Evolutionary conservation across 345 rosid species (phyloP).

Genomic region (Adansonia digitata): DNA sequence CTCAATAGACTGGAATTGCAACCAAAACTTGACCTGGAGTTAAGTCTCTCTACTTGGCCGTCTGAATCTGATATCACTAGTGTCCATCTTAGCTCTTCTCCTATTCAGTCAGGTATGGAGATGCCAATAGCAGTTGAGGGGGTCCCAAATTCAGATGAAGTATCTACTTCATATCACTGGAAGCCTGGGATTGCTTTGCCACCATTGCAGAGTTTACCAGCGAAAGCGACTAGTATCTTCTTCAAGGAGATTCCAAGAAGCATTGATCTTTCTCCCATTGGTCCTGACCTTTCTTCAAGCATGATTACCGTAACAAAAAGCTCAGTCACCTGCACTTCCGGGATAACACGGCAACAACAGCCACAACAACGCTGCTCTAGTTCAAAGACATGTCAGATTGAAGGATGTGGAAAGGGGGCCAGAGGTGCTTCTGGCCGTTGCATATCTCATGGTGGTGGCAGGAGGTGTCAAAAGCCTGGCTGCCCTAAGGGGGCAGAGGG

Average conservation of each 20-base stretch:
- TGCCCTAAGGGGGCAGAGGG: conserved; percentile 99
- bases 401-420: conserved; percentile 97
- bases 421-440: conserved; percentile 98
- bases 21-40: conserved; percentile 63
- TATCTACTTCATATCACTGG: conserved; percentile 40
- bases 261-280: conserved; percentile 26
- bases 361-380: conserved; percentile 46
- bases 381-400: conserved; percentile 76
- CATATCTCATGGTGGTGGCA: conserved; percentile 96
- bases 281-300: conserved; percentile 63
- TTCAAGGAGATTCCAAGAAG: conserved; percentile 34
- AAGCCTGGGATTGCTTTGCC: conserved; percentile 35
- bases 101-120: conserved; percentile 35
- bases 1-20: conserved; percentile 30
- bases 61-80: conserved; percentile 63
- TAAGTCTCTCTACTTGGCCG: conserved; percentile 69
- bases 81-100: conserved; percentile 30
- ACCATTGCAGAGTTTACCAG: conserved; percentile 31
- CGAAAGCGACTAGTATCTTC: conserved; percentile 28
- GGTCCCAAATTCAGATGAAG: conserved; percentile 48
- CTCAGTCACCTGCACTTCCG: conserved; percentile 79
- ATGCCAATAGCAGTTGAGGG: conserved; percentile 30
- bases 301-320: conserved; percentile 54
- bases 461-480: conserved; percentile 85
- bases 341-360: conserved; percentile 58